A percentile compares a stretch with the other conserved stretches of the same genome.
These are phyloP conservation scores for Panicum hallii DNA, from an alignment of 202 grass and related monocot species.

Conservation along the genomic window DNA sequence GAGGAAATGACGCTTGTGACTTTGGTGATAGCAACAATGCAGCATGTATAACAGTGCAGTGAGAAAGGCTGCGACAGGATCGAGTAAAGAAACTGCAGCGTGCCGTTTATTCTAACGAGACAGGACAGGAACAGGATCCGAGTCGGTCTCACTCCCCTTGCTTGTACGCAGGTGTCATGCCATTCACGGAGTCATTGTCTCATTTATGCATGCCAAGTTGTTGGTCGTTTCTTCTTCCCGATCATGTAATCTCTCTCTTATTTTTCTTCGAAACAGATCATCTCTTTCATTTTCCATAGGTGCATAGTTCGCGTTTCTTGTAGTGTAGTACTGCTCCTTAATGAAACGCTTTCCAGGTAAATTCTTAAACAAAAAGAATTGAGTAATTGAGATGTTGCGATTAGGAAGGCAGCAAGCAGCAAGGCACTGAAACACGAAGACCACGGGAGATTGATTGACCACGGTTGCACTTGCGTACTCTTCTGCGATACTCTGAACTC, in stretches of 20 bases:
- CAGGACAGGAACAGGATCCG: neutral
- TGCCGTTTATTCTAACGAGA: constrained; percentile 16
- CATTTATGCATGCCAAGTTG: neutral
- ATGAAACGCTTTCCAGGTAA: too few species aligned
- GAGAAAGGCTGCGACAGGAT: neutral
- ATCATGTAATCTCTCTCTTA: too few species aligned
- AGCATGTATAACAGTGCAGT: neutral
- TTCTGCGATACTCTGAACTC: neutral
- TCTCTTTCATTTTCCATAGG: too few species aligned
- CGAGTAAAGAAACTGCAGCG: neutral
- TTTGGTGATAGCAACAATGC: neutral
- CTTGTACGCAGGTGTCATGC: neutral
- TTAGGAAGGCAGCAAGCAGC: too few species aligned
- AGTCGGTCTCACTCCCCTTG: neutral
- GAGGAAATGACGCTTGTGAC: too few species aligned
- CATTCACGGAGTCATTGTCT: neutral
- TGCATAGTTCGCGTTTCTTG: too few species aligned
- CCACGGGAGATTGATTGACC: too few species aligned
- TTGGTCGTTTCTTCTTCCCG: too few species aligned
- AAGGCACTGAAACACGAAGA: neutral
- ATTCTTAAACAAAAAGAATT: too few species aligned
- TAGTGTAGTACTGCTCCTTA: too few species aligned
- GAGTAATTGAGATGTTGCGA: too few species aligned
- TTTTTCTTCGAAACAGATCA: too few species aligned
- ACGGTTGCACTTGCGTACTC: neutral